Conservation (phyloP, 805 yeast genomes). For the Wickerhamiella dianesei region DNA sequence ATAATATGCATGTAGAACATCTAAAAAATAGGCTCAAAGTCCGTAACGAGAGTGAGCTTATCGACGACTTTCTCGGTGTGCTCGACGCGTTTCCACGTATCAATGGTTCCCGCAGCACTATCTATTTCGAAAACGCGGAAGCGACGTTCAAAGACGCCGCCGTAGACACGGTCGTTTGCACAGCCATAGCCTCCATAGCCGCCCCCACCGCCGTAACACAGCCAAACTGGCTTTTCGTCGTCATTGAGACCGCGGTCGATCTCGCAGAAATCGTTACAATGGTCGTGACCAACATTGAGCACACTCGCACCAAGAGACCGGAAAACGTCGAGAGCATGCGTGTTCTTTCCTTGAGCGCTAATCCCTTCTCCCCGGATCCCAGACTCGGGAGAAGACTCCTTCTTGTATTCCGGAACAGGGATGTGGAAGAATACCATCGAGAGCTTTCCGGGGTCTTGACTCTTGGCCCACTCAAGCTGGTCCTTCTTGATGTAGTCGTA, state of each 20-base stretch:
- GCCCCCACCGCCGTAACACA: conserved; percentile 85
- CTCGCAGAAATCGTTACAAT: conserved; percentile 82
- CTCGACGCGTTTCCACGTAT: conserved; percentile 64
- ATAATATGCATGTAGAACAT: neutral
- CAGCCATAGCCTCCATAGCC: conserved; percentile 98
- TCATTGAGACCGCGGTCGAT: conserved; percentile 25
- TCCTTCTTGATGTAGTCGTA: conserved; percentile 73
- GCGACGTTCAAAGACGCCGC: conserved; percentile 69
- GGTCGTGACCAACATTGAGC: conserved; percentile 85
- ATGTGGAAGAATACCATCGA: conserved; percentile 91
- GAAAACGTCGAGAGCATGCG: conserved; percentile 50
- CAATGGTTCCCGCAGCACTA: conserved; percentile 32
- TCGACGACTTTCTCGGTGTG: conserved; percentile 38
- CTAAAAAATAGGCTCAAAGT: neutral
- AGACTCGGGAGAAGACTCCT: neutral
- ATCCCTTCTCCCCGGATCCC: conserved; percentile 62
- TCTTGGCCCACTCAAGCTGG: conserved; percentile 47
- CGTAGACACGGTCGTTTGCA: conserved; percentile 27
- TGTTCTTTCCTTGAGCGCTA: conserved; percentile 62
- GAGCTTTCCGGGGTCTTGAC: conserved; percentile 28
- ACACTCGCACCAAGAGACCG: conserved; percentile 56
- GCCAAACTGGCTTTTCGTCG: conserved; percentile 39
- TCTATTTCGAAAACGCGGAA: conserved; percentile 60
- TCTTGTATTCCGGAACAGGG: conserved; percentile 72
- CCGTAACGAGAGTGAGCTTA: conserved; percentile 34